A percentile compares a stretch with the other conserved stretches of the same genome.
phyloP scores from a whole-genome alignment of 129 eudicot species.

The Chrysanthemum makinoi region DNA sequence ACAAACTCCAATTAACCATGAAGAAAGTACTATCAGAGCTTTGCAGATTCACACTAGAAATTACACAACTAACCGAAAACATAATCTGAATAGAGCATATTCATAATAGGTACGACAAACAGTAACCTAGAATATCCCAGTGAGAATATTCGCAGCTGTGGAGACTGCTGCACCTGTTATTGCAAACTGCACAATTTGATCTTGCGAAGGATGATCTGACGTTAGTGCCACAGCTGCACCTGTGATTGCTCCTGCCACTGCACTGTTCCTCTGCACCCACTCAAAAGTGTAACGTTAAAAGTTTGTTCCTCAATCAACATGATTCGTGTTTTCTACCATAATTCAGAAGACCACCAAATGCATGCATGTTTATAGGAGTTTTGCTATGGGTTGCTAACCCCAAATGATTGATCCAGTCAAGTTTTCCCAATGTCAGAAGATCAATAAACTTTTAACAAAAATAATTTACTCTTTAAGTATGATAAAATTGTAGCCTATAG shows the following conservation, averaged over 20 bases:
- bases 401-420: too few species aligned
- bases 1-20: neutral
- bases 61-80: neutral
- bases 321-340: neutral
- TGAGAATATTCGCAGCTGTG: constrained; percentile 76
- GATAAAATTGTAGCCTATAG: too few species aligned
- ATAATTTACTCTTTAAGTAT: too few species aligned
- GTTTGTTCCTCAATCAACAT: neutral
- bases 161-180: constrained; percentile 88
- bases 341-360: neutral
- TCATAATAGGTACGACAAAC: neutral
- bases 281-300: neutral
- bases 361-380: too few species aligned
- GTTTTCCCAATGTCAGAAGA: too few species aligned
- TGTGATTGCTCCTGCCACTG: constrained; percentile 81
- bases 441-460: too few species aligned
- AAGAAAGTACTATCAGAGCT: neutral
- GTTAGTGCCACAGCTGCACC: constrained; percentile 75
- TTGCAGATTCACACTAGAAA: neutral
- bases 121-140: constrained; percentile 56
- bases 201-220: constrained; percentile 53
- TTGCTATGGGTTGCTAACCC: too few species aligned
- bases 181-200: constrained; percentile 76
- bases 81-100: neutral
- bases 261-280: constrained; percentile 67